A percentile compares a stretch with the other conserved stretches of the same genome.
Conservation (phyloP, 371 early-diverging fungal genomes). For the Apophysomyces elegans region DNA sequence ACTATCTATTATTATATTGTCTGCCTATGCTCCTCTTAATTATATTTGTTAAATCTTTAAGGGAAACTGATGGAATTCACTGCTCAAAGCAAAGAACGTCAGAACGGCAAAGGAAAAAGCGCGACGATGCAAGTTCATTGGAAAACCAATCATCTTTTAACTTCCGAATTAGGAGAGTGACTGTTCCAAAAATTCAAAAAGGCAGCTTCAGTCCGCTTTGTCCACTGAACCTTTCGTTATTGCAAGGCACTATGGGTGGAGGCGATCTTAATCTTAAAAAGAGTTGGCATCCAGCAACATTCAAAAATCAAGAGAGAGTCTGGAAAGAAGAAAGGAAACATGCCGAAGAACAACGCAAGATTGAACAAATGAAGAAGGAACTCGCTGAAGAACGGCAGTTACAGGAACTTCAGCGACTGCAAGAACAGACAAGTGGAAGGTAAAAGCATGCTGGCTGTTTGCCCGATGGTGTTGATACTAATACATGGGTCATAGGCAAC, state of each 20-base stretch:
- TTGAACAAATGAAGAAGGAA: conserved; percentile 92
- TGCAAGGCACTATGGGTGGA: conserved; percentile 59
- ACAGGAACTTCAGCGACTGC: conserved; percentile 84
- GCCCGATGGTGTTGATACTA: not conserved
- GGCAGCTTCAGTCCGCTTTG: too few species aligned
- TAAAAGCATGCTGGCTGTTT: conserved; percentile 24
- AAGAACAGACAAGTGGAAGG: conserved; percentile 76
- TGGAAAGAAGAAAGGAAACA: conserved; percentile 90
- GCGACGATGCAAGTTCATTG: too few species aligned
- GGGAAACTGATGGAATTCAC: not conserved
- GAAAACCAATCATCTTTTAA: too few species aligned
- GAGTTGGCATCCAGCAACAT: conserved; percentile 95
- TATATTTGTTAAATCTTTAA: not conserved
- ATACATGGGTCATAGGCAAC: conserved; percentile 47
- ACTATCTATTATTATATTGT: too few species aligned
- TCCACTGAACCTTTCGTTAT: not conserved
- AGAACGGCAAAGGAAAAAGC: not conserved
- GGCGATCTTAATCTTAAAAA: conserved; percentile 88
- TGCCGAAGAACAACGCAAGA: conserved; percentile 83
- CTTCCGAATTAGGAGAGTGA: too few species aligned
- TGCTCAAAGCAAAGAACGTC: too few species aligned
- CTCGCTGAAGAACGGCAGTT: conserved; percentile 87
- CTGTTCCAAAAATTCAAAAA: too few species aligned
- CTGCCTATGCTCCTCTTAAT: too few species aligned
- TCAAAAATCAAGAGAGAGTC: conserved; percentile 88